Evolutionary conservation across 2,329 filamentous ascomycete species (phyloP).

Genomic region (Xylaria sp.): DNA sequence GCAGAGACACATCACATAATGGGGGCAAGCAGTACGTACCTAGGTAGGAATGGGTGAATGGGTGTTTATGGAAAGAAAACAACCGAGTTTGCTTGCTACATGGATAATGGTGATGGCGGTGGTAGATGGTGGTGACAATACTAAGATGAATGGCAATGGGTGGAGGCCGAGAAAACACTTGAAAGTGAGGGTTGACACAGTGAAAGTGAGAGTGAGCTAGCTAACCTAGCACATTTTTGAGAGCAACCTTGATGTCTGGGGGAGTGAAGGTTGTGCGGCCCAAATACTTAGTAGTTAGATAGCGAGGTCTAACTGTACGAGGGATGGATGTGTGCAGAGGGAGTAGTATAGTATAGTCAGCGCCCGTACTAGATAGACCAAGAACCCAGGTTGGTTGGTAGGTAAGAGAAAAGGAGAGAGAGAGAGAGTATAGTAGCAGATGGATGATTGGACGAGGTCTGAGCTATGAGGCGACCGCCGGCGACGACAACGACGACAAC

Average conservation of each 20-base stretch:
- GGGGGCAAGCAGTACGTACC: background rate
- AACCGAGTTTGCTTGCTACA: slow-evolving; percentile 17
- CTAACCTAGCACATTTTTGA: background rate
- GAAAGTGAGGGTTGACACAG: background rate
- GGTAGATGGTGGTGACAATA: background rate
- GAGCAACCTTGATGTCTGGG: background rate
- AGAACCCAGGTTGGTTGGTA: background rate
- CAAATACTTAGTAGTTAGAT: background rate
- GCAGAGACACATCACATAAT: background rate
- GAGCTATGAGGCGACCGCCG: background rate
- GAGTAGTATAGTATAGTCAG: background rate
- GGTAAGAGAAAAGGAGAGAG: background rate
- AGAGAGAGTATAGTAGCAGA: background rate
- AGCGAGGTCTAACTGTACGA: background rate
- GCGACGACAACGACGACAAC: background rate
- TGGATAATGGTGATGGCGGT: slow-evolving; percentile 17
- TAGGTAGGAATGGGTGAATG: background rate
- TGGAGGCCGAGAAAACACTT: too few species aligned
- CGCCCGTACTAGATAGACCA: too few species aligned
- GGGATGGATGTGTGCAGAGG: background rate
- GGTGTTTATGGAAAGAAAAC: background rate
- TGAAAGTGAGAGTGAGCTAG: background rate
- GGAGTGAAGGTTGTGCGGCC: background rate
- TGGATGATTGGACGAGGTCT: background rate
- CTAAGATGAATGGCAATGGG: slow-evolving; percentile 18